Evolutionary conservation across 768 basidiomycete species (phyloP), one percentile per base, ranked within the genome.

Genomic region (Boletus rubroflammeus): DNA sequence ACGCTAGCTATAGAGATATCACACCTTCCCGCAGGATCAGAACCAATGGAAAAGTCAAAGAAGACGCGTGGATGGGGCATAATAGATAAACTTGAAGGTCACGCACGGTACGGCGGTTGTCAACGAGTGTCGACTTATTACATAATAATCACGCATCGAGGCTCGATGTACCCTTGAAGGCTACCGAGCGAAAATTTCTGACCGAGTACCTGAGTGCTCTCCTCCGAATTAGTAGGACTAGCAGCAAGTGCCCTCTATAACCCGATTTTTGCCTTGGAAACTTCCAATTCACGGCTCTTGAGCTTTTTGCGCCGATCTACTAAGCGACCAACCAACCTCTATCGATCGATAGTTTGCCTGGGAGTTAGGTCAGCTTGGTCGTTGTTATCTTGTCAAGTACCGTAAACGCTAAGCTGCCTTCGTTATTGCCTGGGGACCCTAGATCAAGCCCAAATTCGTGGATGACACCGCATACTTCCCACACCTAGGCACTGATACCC

Each of bases 1-100:
- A 45, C 17, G n/a, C 9, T 4, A 25, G 5, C 52, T 14, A 44
- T 42, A 53, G 26, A 44, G 14, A 26, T 25, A 6, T 8, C 73
- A 19, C 49, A 82, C 86, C 88, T 78, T 63, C 88, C 88, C 9
- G 75, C 62, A 26, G 76, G 74, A 25, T 76, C 66, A 55, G 72
- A 67, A 53, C 77, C 81, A 47, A 84, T 66, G 17, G 78, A 66
- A 64, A 90, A 77, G 63, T 90, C 86, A 51, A 90, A 75, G 68
- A 89, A 90, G 3, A 84, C 81, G 59, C 89, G 79, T 17, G 84
- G 79, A 19, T 74, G 76, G 43, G 75, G 70, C 82, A 83, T 84
- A 36, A 50, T n/a, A 39, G 15, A 26, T 3, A 10, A 8, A 51
- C 23, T 39, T 11, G n/a, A 42, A n/a, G n/a, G n/a, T n/a, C n/a